A percentile compares a stretch with the other conserved stretches of the same genome.
phyloP scores from a whole-genome alignment of 345 rosid species.

The Psidium guajava region DNA sequence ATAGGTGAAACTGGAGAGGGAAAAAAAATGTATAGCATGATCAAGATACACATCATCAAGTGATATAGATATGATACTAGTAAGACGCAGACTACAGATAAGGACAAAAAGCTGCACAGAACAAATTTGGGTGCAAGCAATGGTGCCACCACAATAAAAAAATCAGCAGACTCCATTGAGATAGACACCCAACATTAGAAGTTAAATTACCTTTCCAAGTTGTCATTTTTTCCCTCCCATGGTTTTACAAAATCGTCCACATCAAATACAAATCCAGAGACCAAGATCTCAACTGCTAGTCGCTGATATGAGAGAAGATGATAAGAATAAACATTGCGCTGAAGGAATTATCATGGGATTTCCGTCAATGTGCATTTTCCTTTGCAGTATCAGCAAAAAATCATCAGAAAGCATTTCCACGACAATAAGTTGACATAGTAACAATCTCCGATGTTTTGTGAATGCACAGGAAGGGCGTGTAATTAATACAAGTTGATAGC shows the following conservation, averaged over 20 bases:
- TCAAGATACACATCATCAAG: neutral
- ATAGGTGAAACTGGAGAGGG: neutral
- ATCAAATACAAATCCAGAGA: conserved; percentile 67
- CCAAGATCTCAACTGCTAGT: conserved; percentile 77
- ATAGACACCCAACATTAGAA: neutral
- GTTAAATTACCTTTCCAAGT: conserved; percentile 61
- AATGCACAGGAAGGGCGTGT: neutral
- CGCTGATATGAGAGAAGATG: conserved; percentile 31
- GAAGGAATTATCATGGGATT: neutral
- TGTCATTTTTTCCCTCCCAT: conserved; percentile 77
- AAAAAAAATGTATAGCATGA: neutral
- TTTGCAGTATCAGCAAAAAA: neutral
- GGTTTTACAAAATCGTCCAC: conserved; percentile 75
- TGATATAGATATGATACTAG: neutral
- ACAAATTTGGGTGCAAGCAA: neutral
- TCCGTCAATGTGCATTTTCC: neutral
- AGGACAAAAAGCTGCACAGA: neutral
- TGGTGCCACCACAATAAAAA: neutral
- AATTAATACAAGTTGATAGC: neutral
- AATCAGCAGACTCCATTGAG: neutral
- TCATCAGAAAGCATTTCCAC: conserved; percentile 3
- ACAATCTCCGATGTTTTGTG: neutral
- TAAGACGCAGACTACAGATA: neutral
- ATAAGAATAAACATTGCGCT: neutral
- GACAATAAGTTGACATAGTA: neutral